Percentiles rank a stretch among this genome's conserved stretches.
Conservation (phyloP, 192 early-diverging fungal species). For the Entophlyctis luteolus region DNA sequence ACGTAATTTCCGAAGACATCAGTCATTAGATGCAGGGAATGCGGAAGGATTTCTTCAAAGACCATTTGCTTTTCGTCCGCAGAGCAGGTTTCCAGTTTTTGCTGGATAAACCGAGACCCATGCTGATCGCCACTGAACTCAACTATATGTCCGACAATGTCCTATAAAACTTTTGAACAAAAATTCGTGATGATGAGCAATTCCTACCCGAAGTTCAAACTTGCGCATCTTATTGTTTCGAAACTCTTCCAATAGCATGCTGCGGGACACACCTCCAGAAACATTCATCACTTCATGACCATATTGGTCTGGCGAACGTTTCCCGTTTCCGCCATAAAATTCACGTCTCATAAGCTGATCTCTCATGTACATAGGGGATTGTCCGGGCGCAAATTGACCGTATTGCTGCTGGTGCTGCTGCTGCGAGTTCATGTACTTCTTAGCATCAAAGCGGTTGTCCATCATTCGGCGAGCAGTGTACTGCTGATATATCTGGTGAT, state of each 20-base stretch:
- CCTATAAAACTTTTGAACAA: slow-evolving; percentile 43
- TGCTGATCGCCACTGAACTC: slow-evolving; percentile 99
- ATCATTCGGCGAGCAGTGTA: slow-evolving; percentile 1
- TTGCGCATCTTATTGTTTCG: slow-evolving; percentile 95
- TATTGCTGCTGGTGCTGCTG: slow-evolving; percentile 23
- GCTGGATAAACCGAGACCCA: slow-evolving; percentile 97
- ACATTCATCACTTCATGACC: background rate
- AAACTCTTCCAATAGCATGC: slow-evolving; percentile 91
- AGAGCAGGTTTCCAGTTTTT: slow-evolving; percentile 89
- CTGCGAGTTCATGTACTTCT: slow-evolving; percentile 38
- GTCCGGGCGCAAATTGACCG: background rate
- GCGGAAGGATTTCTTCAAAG: slow-evolving; percentile 91
- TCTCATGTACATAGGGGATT: slow-evolving; percentile 22
- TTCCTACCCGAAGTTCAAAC: slow-evolving; percentile 80
- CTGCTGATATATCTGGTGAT: no score
- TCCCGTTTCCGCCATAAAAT: slow-evolving; percentile 28
- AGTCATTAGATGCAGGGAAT: slow-evolving; percentile 90
- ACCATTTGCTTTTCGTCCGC: slow-evolving; percentile 94
- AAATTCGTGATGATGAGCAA: background rate
- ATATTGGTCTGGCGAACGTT: slow-evolving; percentile 2
- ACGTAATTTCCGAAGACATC: slow-evolving; percentile 99
- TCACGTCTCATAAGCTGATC: slow-evolving; percentile 55
- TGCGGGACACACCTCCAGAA: slow-evolving; percentile 50
- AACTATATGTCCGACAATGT: slow-evolving; percentile 88
- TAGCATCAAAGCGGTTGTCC: slow-evolving; percentile 19